Evolutionary conservation across 2,329 filamentous ascomycete genomes (phyloP), one percentile per base, ranked within the genome.

Genomic region (Fusarium piperis): DNA sequence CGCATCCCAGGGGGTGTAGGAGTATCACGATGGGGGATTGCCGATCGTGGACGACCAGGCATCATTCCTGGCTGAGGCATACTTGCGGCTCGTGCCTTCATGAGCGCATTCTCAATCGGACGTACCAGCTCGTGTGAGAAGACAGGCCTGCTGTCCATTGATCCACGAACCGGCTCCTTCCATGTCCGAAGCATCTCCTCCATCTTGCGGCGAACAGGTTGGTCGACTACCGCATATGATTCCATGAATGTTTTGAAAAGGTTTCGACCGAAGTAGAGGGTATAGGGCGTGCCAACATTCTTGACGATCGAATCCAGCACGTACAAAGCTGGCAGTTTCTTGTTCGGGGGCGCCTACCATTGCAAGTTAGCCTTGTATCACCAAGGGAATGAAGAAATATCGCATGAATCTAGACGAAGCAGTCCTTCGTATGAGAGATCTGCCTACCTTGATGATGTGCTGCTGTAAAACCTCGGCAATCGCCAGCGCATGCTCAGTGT

Each of bases 271-370:
- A 99, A 93, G 81, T 97, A 98, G 13, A 98, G 87, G 0, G 95
- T 98, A 82, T 99, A 99, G 9, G 96, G 96, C 1, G 95, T 98
- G 68, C 96, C 96, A 69, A 99, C 94, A 85, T 99, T 98, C 83
- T 99, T 99, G 79, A 97, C 95, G 68, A 99, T 95, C 16, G 95
- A 98, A 83, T 99, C 96, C 78, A 99, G 91, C 73, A 99, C 94
- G 83, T 98, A 99, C 30, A 99, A 88, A n/a, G 96, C 94, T 18
- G 96, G 95, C 3, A 99, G 86, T 79, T 98, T 99, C 81, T 94
- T 95, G 68, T 90, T 88, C 39, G 96, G 94, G 51, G 94, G 90
- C 61, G 93, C 94, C 96, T 99, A 83, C 73, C 44, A 18, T 18
- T 56, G 58, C 48, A 64, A 68, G 78, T 88, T 76, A 88, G 86